phyloP scores from a whole-genome alignment of 495 filamentous ascomycete species.

The Sphaerosporella brunnea region DNA sequence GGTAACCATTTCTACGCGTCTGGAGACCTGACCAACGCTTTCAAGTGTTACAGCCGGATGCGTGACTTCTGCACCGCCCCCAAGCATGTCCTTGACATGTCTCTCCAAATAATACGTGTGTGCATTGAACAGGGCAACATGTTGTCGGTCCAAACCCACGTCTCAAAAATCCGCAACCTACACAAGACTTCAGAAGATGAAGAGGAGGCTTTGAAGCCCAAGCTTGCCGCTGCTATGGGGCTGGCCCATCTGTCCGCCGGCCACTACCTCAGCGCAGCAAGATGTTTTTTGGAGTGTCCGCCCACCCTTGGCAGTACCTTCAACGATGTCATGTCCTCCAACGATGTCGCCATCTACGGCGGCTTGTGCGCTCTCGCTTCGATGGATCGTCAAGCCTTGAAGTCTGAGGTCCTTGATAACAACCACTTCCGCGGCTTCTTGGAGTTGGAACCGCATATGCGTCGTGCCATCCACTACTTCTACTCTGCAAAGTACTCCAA shows the following conservation, averaged over 20 bases:
- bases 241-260: conserved; percentile 49
- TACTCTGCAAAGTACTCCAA: conserved; percentile 69
- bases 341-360: conserved; percentile 85
- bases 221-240: conserved; percentile 48
- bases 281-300: conserved; percentile 45
- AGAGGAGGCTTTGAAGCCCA: conserved; percentile 44
- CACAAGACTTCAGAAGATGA: conserved; percentile 36
- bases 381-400: conserved; percentile 63
- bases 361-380: conserved; percentile 78
- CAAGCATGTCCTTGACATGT: conserved; percentile 55
- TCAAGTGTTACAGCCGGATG: conserved; percentile 55
- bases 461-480: conserved; percentile 75
- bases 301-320: conserved; percentile 37
- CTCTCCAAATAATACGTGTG: conserved; percentile 48
- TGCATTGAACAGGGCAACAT: conserved; percentile 50
- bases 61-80: conserved; percentile 54
- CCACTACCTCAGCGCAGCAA: conserved; percentile 55
- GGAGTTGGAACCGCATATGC: conserved; percentile 84
- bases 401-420: conserved; percentile 60
- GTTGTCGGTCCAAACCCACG: conserved; percentile 46
- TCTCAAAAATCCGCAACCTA: conserved; percentile 44
- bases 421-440: conserved; percentile 65
- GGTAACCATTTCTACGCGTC: conserved; percentile 48
- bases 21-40: conserved; percentile 43
- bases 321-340: conserved; percentile 57